Base-by-base conservation (phyloP, 257 asterid genomes). In the Ligustrum vulgare region DNA sequence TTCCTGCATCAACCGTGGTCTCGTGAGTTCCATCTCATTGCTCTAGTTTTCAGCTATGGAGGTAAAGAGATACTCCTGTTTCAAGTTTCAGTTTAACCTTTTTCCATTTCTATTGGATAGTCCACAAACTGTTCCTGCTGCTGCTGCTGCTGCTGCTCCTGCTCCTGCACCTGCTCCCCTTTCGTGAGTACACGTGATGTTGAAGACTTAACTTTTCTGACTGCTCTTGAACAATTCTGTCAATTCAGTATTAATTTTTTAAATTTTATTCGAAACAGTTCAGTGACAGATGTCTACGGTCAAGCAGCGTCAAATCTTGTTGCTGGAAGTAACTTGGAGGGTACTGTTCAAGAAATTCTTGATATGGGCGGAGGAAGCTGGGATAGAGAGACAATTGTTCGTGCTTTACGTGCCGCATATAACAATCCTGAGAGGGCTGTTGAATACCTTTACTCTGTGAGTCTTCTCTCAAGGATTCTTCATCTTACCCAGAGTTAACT, bases 331-430 rank as follows among this genome's bases (percentile, higher is more conserved):
- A 87, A 70, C 80, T 80, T 93, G 87, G 98, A 91, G 83, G 31
- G 76, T 62, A 93, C 92, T 47, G 85, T 93, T 84, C 98, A 91
- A 77, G 88, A 93, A 58, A 86, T 93, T 84, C 85, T 93, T 85
- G 97, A 91, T 82, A 89, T 93, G 95, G 98, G 98, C 74, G 97
- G 93, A 78, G 98, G 97, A 71, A 89, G 92, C 79, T 91, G 97
- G 98, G 92, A 90, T 45, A 84, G 97, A 83, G 94, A 93, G 70
- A 88, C 91, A 5, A 94, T 91, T 75, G 78, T 89, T 45, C 97
- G 92, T 70, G 96, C 98, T 58, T 77, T 93, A 76, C 86, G 94
- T 74, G 97, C 97, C 64, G 98, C 98, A 69, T 93, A 33, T 81
- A 93, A 93, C 75, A 93, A 93, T 80, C 98, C 98, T 2, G 97